Conservation (phyloP, 2,329 filamentous ascomycete species). For the Alternaria gaisen region DNA sequence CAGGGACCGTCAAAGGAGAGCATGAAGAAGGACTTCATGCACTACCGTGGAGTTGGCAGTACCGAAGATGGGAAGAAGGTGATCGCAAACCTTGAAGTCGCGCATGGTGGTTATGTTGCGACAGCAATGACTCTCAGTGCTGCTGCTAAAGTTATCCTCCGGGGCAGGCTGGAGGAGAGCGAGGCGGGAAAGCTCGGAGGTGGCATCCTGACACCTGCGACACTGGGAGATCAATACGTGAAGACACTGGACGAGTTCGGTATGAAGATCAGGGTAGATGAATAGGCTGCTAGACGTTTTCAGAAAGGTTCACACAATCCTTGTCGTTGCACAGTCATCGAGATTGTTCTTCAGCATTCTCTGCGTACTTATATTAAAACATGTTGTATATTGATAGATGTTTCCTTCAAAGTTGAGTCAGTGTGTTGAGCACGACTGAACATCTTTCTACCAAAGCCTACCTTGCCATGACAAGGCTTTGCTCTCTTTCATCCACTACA, state of each 20-base stretch:
- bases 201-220: conserved; percentile 76
- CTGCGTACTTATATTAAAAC: no score
- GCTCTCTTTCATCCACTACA: no score
- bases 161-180: conserved; percentile 62
- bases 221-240: conserved; percentile 72
- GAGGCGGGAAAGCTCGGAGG: conserved; percentile 65
- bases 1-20: conserved; percentile 56
- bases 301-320: no score
- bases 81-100: conserved; percentile 63
- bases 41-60: conserved; percentile 71
- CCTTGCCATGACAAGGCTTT: no score
- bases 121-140: conserved; percentile 71
- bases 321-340: no score
- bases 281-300: no score
- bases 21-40: conserved; percentile 67
- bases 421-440: no score
- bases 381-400: no score
- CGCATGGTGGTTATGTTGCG: conserved; percentile 72
- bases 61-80: conserved; percentile 63
- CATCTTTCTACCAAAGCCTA: no score
- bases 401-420: no score
- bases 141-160: conserved; percentile 70
- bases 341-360: no score
- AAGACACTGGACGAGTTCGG: conserved; percentile 69
- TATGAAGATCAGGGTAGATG: conserved; percentile 63